A percentile compares a stretch with the other conserved stretches of the same genome.
Conservation (phyloP, 495 filamentous ascomycete genomes). For the Tuber melanosporum region DNA sequence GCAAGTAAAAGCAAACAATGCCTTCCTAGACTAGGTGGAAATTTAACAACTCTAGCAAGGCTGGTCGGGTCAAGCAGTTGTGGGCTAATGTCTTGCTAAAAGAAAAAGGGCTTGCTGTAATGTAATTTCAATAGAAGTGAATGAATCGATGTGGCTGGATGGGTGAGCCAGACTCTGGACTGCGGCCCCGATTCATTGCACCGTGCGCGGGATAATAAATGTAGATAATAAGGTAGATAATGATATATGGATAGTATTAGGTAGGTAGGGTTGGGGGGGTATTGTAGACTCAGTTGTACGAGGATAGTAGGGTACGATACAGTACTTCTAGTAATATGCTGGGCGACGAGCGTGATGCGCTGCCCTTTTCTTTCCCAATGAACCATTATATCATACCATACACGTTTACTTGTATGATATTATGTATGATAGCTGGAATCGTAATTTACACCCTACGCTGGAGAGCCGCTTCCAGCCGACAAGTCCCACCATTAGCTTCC, state of each 20-base stretch:
- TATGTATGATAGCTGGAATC: not conserved
- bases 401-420: not conserved
- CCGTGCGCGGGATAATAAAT: not conserved
- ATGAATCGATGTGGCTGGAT: not conserved
- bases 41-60: too few species aligned
- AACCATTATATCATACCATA: slow-evolving; percentile 2
- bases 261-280: not conserved
- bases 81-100: too few species aligned
- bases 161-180: not conserved
- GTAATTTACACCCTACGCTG: slow-evolving; percentile 13
- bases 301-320: not conserved
- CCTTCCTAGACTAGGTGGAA: too few species aligned
- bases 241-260: not conserved
- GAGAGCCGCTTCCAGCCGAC: slow-evolving; percentile 25
- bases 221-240: not conserved
- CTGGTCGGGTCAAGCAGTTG: too few species aligned
- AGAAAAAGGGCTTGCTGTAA: too few species aligned
- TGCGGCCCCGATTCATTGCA: not conserved
- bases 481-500: slow-evolving; percentile 18
- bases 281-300: not conserved
- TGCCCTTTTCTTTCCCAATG: not conserved
- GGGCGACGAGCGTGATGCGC: slow-evolving; percentile 15
- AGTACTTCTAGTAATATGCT: not conserved
- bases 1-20: too few species aligned
- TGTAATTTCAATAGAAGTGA: not conserved